phyloP scores from a whole-genome alignment of 257 asterid species.

The Oldenlandia corymbosa region DNA sequence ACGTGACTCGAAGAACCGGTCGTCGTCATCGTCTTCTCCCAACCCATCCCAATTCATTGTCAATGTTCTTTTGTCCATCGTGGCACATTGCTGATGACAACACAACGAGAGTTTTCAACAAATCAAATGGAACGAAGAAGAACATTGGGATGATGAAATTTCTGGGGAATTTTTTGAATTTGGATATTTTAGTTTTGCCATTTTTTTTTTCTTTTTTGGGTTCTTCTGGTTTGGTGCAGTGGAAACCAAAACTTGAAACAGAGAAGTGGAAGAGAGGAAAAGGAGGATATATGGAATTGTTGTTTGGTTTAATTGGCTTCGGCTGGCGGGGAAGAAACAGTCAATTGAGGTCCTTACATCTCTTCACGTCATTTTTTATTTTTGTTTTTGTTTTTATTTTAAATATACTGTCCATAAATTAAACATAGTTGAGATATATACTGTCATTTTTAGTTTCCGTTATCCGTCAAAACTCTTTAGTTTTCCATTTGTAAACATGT shows the following conservation, averaged over 20 bases:
- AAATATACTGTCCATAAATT: too few relatives aligned
- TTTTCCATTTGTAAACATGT: too few relatives aligned
- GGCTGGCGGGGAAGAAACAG: slow-evolving; percentile 26
- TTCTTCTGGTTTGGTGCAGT: too few relatives aligned
- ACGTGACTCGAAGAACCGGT: slow-evolving; percentile 61
- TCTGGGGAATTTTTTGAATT: background rate
- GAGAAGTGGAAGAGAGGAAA: slow-evolving; percentile 67
- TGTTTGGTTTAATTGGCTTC: slow-evolving; percentile 20
- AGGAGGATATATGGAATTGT: slow-evolving; percentile 31
- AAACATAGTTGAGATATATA: too few relatives aligned
- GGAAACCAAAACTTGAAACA: slow-evolving; percentile 14
- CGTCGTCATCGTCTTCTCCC: slow-evolving; percentile 67
- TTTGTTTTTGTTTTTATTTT: too few relatives aligned
- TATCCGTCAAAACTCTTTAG: too few relatives aligned
- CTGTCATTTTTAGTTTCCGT: too few relatives aligned
- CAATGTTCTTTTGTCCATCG: slow-evolving; percentile 65
- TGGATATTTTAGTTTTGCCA: too few relatives aligned
- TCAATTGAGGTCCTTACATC: slow-evolving; percentile 32
- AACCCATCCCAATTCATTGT: slow-evolving; percentile 89
- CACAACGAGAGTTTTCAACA: background rate
- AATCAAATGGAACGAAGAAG: slow-evolving; percentile 1
- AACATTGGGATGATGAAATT: background rate
- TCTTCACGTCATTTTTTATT: slow-evolving; percentile 23
- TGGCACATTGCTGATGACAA: slow-evolving; percentile 30
- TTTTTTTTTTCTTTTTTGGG: too few relatives aligned